Evolutionary conservation across 2,329 filamentous ascomycete species (phyloP).

Genomic region (Rutstroemia sydowiana): DNA sequence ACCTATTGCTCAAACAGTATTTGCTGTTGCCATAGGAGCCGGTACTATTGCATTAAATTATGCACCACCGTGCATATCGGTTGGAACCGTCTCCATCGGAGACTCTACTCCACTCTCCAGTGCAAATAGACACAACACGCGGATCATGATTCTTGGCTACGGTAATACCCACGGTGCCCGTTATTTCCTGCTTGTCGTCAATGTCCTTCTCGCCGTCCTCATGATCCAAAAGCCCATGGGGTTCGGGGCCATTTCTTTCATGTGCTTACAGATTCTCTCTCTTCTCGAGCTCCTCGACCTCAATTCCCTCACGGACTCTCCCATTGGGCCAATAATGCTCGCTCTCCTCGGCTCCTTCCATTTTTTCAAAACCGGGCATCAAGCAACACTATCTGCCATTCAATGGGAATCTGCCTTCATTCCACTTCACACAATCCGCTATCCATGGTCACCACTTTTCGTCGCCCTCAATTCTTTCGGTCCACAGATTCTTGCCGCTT

Average conservation of each 20-base stretch:
- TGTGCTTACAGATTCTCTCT: constrained; percentile 84
- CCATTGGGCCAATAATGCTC: constrained; percentile 78
- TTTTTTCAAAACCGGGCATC: constrained; percentile 97
- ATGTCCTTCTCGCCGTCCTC: constrained; percentile 68
- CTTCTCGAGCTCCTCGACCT: constrained; percentile 59
- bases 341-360: constrained; percentile 87
- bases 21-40: constrained; percentile 74
- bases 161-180: constrained; percentile 88
- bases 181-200: constrained; percentile 76
- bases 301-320: constrained; percentile 52
- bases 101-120: constrained; percentile 14
- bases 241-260: constrained; percentile 70
- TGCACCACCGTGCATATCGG: constrained; percentile 75
- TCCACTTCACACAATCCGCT: constrained; percentile 70
- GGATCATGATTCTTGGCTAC: constrained; percentile 80
- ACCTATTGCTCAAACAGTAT: constrained; percentile 69
- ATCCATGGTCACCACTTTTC: constrained; percentile 82
- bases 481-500: constrained; percentile 74
- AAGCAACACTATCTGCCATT: constrained; percentile 77
- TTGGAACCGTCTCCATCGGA: constrained; percentile 41
- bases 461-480: constrained; percentile 83
- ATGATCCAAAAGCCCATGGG: constrained; percentile 94
- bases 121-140: constrained; percentile 35
- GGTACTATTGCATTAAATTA: constrained; percentile 81
- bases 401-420: constrained; percentile 98